phyloP scores from a whole-genome alignment of 352 stramenopile species.

The Pythium rhizo-oryzae region DNA sequence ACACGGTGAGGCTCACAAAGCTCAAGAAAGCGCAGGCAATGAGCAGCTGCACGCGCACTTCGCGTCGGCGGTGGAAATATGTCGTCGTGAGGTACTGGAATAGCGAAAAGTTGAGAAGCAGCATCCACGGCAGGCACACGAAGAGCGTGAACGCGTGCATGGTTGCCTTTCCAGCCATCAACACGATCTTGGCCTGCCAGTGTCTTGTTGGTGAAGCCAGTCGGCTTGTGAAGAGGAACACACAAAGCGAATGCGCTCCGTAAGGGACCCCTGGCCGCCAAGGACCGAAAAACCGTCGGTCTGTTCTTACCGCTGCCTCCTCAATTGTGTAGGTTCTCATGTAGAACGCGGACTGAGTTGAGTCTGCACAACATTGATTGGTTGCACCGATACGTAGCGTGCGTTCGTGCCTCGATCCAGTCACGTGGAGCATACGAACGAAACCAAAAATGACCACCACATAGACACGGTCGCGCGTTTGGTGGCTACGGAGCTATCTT shows the following conservation, averaged over 20 bases:
- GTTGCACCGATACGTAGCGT: neutral
- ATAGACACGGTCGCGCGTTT: slow-evolving; percentile 3
- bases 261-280: too few species aligned
- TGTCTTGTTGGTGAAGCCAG: neutral
- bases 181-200: neutral
- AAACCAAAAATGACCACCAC: neutral
- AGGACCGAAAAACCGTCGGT: too few species aligned
- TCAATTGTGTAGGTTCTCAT: slow-evolving; percentile 5
- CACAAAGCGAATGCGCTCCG: too few species aligned
- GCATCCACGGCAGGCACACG: slow-evolving; percentile 24
- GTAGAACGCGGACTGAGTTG: neutral
- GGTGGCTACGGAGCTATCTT: neutral
- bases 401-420: neutral
- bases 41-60: slow-evolving; percentile 18
- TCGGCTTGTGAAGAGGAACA: neutral
- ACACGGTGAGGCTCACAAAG: slow-evolving; percentile 15
- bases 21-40: slow-evolving; percentile 24
- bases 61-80: slow-evolving; percentile 19
- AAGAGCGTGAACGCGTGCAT: slow-evolving; percentile 1
- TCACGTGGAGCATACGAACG: neutral
- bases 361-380: neutral
- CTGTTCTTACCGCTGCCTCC: too few species aligned
- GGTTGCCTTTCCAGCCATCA: neutral
- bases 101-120: slow-evolving; percentile 29
- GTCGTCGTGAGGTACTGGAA: slow-evolving; percentile 29